Percentiles rank a stretch among this genome's conserved stretches.
phyloP scores from a whole-genome alignment of 2,329 filamentous ascomycete species.

The Beauveria brongniartii region DNA sequence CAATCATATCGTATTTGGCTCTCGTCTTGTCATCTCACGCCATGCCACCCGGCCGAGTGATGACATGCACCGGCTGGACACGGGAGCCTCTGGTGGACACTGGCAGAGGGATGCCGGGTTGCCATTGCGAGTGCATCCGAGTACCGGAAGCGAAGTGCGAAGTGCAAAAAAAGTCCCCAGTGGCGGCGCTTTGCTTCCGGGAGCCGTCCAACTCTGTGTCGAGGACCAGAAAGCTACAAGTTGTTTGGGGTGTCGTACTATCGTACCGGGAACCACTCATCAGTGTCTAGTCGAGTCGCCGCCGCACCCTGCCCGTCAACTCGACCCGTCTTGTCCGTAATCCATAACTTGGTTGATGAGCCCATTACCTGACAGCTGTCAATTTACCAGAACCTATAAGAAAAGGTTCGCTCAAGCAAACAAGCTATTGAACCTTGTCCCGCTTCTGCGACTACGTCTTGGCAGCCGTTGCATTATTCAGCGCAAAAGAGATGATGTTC shows the following conservation, averaged over 20 bases:
- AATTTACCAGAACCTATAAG: not conserved
- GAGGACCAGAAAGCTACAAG: not conserved
- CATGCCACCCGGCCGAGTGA: not conserved
- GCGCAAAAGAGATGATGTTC: not conserved
- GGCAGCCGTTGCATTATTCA: not conserved
- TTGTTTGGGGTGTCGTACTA: not conserved
- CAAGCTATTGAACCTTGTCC: not conserved
- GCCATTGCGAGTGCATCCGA: constrained; percentile 5
- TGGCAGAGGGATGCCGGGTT: not conserved
- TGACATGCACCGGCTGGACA: not conserved
- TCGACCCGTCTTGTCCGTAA: too few relatives aligned
- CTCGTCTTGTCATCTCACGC: not conserved
- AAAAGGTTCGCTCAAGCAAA: not conserved
- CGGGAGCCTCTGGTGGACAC: not conserved
- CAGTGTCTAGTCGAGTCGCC: not conserved
- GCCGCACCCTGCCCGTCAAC: too few relatives aligned
- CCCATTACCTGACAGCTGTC: not conserved
- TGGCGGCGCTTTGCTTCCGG: not conserved
- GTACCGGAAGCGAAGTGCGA: not conserved
- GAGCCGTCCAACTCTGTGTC: not conserved
- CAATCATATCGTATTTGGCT: too few relatives aligned
- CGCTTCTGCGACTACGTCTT: not conserved
- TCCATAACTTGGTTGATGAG: not conserved
- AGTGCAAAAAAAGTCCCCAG: not conserved
- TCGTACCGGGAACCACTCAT: not conserved